Evolutionary conservation across 2,329 filamentous ascomycete genomes (phyloP).

Genomic region (Botrytis porri): DNA sequence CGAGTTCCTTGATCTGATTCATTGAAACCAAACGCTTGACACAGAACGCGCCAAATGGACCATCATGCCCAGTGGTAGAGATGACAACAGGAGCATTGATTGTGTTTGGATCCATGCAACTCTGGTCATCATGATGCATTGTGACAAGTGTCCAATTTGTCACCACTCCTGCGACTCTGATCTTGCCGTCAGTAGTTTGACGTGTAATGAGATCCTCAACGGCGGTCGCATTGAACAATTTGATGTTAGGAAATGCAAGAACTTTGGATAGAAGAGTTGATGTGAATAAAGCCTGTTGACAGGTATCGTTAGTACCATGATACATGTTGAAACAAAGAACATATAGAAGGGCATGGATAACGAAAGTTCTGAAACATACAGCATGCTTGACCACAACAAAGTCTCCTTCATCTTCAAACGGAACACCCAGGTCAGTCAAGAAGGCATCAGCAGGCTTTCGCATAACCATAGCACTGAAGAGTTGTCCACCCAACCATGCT

Average conservation of each 20-base stretch:
- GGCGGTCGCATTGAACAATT: constrained; percentile 92
- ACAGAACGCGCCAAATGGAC: constrained; percentile 84
- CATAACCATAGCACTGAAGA: constrained; percentile 95
- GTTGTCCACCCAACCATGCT: constrained; percentile 89
- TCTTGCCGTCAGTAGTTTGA: constrained; percentile 48
- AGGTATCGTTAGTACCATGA: neutral
- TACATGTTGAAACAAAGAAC: neutral
- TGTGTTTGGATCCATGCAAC: constrained; percentile 96
- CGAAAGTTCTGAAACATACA: constrained; percentile 27
- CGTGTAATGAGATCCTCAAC: constrained; percentile 93
- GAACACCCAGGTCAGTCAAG: constrained; percentile 74
- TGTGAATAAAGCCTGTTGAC: constrained; percentile 69
- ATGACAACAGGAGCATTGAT: constrained; percentile 90
- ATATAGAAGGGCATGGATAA: neutral
- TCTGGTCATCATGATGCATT: constrained; percentile 85
- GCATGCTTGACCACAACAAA: constrained; percentile 94
- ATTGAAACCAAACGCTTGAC: constrained; percentile 90
- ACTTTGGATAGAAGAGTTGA: constrained; percentile 83
- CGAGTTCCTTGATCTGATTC: constrained; percentile 76
- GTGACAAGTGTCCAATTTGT: constrained; percentile 94
- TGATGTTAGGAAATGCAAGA: constrained; percentile 81
- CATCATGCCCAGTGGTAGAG: constrained; percentile 88
- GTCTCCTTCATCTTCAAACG: constrained; percentile 83
- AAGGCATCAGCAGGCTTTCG: constrained; percentile 88
- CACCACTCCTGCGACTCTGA: constrained; percentile 83